These are phyloP conservation scores for Penicillium sp. DNA, from an alignment of 2,329 filamentous ascomycete species.

Conservation along the genomic window DNA sequence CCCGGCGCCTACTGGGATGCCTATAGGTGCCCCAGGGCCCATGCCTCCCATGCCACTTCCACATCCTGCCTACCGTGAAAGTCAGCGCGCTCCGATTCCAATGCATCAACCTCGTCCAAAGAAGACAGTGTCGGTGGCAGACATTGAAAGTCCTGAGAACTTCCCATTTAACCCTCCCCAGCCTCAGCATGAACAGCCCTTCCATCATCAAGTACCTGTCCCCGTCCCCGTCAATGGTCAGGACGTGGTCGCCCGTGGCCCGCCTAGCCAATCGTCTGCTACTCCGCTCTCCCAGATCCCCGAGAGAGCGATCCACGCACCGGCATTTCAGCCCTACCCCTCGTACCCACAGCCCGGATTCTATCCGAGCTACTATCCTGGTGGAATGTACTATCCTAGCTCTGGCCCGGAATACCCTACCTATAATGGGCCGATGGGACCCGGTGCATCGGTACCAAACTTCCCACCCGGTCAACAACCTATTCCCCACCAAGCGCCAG, in stretches of 20 bases:
- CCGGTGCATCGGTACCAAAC: conserved; percentile 52
- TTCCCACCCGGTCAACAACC: conserved; percentile 58
- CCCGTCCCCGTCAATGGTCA: conserved; percentile 57
- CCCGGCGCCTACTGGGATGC: conserved; percentile 19
- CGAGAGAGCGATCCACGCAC: conserved; percentile 86
- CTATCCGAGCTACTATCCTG: conserved; percentile 61
- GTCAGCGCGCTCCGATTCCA: conserved; percentile 61
- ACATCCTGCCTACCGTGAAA: conserved; percentile 60
- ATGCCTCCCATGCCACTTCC: conserved; percentile 52
- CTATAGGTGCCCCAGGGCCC: conserved; percentile 18
- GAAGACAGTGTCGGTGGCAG: conserved; percentile 88
- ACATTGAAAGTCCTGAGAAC: conserved; percentile 80
- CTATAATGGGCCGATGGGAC: conserved; percentile 49
- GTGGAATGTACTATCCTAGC: conserved; percentile 69
- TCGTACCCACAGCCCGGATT: conserved; percentile 61
- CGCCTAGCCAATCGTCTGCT: conserved; percentile 69
- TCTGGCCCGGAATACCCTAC: conserved; percentile 40
- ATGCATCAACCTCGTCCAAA: conserved; percentile 96
- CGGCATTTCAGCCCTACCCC: conserved; percentile 76
- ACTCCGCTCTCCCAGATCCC: conserved; percentile 90
- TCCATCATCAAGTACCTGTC: conserved; percentile 94
- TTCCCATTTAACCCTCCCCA: conserved; percentile 61
- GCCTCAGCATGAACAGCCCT: conserved; percentile 75
- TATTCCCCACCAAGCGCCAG: conserved; percentile 34
- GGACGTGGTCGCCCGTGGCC: conserved; percentile 58